Conservation (phyloP, 257 asterid genomes). For the Przewalskia tangutica region DNA sequence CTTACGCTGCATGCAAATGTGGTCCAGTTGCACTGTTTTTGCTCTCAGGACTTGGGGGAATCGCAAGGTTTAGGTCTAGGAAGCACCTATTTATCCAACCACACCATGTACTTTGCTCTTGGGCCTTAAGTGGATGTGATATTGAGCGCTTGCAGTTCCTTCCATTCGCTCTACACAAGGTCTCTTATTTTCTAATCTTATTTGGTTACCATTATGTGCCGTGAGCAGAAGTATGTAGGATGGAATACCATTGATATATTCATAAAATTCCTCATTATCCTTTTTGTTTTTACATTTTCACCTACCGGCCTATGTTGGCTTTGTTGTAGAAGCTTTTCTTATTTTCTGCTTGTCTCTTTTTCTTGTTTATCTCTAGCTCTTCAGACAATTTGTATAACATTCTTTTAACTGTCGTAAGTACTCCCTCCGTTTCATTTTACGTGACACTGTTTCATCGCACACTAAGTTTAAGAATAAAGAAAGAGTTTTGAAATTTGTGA, state of each 20-base stretch:
- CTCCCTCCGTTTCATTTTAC: neutral
- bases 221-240: neutral
- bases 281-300: neutral
- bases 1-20: neutral
- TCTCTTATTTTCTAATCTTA: neutral
- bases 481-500: neutral
- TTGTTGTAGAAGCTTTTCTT: neutral
- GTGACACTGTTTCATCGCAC: neutral
- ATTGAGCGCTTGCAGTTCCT: neutral
- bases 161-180: neutral
- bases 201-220: neutral
- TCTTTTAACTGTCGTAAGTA: neutral
- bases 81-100: neutral
- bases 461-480: neutral
- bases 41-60: neutral
- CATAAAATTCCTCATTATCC: neutral
- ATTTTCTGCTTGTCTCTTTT: neutral
- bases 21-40: neutral
- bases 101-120: neutral
- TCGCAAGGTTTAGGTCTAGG: neutral
- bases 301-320: neutral
- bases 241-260: neutral
- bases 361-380: neutral
- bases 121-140: neutral
- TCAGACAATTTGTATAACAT: neutral